Evolutionary conservation across 2,329 filamentous ascomycete species (phyloP), one percentile per base, ranked within the genome.

Genomic region (Fusarium sp.): DNA sequence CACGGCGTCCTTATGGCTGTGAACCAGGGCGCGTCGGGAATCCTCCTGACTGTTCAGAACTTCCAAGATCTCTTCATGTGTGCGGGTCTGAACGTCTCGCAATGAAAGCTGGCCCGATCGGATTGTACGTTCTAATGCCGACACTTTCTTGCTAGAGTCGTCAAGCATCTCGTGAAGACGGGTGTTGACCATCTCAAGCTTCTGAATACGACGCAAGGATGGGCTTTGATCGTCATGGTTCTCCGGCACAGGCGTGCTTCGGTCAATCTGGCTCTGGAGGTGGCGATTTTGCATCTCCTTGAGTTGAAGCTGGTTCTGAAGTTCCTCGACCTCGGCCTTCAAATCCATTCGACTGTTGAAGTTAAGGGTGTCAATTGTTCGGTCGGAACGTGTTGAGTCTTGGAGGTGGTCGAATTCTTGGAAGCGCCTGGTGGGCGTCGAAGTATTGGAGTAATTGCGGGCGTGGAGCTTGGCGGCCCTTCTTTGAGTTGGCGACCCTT

Each of bases 271-370:
- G 76, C 89, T 94, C 77, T 97, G 93, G 7, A 98, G 88, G 75
- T 98, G 95, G 34, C 92, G 90, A 80, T 97, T 98, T 74, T 97
- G 93, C 93, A 98, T 97, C 79, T 98, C 92, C 6, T 92, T 91
- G 78, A 98, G 89, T 76, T 98, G 95, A 52, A 98, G 87, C 78
- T 97, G 94, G 77, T 97, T 98, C 78, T 98, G 95, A 26, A 97
- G 86, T 79, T 97, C 91, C 78, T 98, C 95, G 14, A 98, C 85
- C 75, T 98, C 95, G 5, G 93, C 88, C 75, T 95, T 96, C 63
- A 97, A 84, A 77, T 98, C 95, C 90, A 97, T 95, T 39, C 92
- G 91, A 75, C 92, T 94, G 81, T 96, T 95, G 81, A 93, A 93
- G 71, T 90, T 91, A 42, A 94, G 84, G 17, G 94, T 92, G 78